phyloP scores from a whole-genome alignment of 768 basidiomycete genomes.

The Agaricus subrufescens region DNA sequence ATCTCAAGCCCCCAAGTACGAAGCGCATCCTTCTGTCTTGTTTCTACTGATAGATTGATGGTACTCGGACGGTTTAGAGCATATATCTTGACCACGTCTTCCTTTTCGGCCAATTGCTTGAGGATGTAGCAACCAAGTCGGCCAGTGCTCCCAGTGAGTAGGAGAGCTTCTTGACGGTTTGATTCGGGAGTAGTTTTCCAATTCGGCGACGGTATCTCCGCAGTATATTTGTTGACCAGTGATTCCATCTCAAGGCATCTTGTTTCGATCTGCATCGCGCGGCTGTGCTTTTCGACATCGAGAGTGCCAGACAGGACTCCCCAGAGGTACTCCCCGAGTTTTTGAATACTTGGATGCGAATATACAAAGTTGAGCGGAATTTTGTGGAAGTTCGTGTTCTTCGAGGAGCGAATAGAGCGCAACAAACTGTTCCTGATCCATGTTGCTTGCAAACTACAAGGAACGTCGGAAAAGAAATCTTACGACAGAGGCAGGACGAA shows the following conservation, averaged over 20 bases:
- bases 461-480: not conserved
- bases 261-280: not conserved
- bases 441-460: slow-evolving; percentile 32
- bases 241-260: not conserved
- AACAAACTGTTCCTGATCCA: slow-evolving; percentile 36
- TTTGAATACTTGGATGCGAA: slow-evolving; percentile 26
- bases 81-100: slow-evolving; percentile 21
- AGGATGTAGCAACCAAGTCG: slow-evolving; percentile 32
- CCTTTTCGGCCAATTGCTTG: slow-evolving; percentile 17
- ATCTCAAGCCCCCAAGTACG: not conserved
- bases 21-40: not conserved
- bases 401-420: slow-evolving; percentile 22
- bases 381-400: slow-evolving; percentile 12
- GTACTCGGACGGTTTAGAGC: not conserved
- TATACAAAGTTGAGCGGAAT: slow-evolving; percentile 30
- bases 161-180: slow-evolving; percentile 13
- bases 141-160: slow-evolving; percentile 36
- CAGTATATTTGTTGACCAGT: not conserved
- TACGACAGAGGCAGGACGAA: slow-evolving; percentile 5
- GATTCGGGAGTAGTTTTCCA: not conserved
- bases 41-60: not conserved
- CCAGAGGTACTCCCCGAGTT: not conserved
- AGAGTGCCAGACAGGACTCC: not conserved
- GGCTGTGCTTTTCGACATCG: not conserved
- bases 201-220: not conserved